These are phyloP conservation scores for Gaertneriomyces sp. DNA, from an alignment of 192 early-diverging fungal genomes.

Conservation along the genomic window DNA sequence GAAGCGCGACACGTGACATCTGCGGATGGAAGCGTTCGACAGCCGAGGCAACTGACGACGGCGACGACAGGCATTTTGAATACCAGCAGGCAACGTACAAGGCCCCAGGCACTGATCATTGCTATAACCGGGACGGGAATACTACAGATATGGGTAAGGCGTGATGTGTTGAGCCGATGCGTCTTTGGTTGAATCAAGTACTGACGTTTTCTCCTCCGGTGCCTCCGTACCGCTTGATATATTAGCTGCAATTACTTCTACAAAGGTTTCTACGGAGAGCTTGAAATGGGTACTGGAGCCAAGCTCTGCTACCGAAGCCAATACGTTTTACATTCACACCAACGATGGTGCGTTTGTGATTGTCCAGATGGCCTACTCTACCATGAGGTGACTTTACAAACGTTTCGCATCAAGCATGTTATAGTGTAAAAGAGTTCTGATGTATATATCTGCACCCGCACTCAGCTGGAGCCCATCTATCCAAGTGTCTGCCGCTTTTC, in stretches of 20 bases:
- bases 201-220: no score
- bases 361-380: conserved; percentile 84
- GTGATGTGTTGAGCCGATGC: no score
- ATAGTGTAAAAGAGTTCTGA: conserved; percentile 5
- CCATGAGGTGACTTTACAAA: conserved; percentile 44
- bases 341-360: conserved; percentile 74
- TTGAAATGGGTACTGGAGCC: conserved; percentile 41
- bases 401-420: not conserved
- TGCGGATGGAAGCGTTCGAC: no score
- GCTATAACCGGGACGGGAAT: no score
- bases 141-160: no score
- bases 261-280: conserved; percentile 24
- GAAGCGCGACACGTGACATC: no score
- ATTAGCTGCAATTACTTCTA: not conserved
- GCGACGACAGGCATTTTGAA: no score
- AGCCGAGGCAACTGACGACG: no score
- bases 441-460: not conserved
- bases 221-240: no score
- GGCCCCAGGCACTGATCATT: no score
- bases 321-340: conserved; percentile 79
- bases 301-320: conserved; percentile 72
- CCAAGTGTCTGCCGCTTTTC: conserved; percentile 59
- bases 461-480: conserved; percentile 15
- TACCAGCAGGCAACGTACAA: no score
- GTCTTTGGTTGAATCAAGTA: no score